Evolutionary conservation across 495 filamentous ascomycete genomes (phyloP), one percentile per base, ranked within the genome.

Genomic region (Amniculicola lignicola): DNA sequence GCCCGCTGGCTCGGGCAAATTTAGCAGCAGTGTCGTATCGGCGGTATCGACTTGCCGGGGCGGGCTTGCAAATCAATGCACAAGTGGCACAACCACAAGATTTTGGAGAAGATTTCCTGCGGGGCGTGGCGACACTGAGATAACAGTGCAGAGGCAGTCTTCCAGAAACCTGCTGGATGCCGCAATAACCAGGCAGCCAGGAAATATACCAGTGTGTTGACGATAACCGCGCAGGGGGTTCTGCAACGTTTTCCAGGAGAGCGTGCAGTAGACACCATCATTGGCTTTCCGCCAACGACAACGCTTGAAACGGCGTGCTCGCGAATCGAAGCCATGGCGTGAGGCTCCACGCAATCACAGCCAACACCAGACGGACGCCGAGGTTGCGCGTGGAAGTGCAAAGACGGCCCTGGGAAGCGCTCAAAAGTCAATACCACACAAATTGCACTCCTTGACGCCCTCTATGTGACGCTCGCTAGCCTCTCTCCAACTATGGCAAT

Each of bases 1-100:
- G 38, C 18, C 15, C n/a, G n/a, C n/a, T n/a, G n/a, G 15, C 38
- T 42, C 29, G 45, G 28, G 37, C 46, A 44, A 51, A 58, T 51
- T 44, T 58, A 58, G 54, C 29, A 57, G 16, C 31, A 58, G 25
- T 38, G 37, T 50, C 54, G 46, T 58, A 58, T 58, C 38, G 39
- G 51, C 33, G 29, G 14, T 51, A 51, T 51, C 48, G 36, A 51
- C 4, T 1, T 12, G 23, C 33, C 23, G 31, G 36, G 48, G 16
- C 14, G 14, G 36, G 15, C 48, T 21, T 41, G 48, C 18, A n/a
- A 11, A 29, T 22, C 19, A 12, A 15, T 14, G 28, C 15, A 16
- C 33, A 40, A 41, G n/a, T 41, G 12, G 29, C 19, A 4, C 10
- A 21, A 51, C 41, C 41, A 44, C 15, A 11, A 25, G 16, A 19